A percentile compares a stretch with the other conserved stretches of the same genome.
These are phyloP conservation scores for Cytospora leucostoma DNA, from an alignment of 2,329 filamentous ascomycete genomes.

Conservation along the genomic window DNA sequence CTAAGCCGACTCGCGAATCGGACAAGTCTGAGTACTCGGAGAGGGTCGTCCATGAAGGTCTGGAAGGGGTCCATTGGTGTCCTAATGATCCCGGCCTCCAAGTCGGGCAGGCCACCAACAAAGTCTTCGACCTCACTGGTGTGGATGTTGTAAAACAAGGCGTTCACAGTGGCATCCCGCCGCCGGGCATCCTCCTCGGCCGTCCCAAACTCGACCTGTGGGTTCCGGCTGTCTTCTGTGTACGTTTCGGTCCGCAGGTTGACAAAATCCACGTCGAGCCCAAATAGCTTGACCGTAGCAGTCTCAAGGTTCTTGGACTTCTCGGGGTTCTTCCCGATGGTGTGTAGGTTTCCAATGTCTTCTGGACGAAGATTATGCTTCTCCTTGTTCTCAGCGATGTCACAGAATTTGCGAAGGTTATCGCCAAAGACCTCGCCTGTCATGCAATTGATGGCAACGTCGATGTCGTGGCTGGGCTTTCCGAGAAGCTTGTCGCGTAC, in stretches of 20 bases:
- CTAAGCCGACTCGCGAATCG: slow-evolving; percentile 84
- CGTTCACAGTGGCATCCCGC: slow-evolving; percentile 91
- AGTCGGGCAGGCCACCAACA: slow-evolving; percentile 75
- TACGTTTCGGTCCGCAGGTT: slow-evolving; percentile 94
- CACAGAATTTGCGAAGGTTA: slow-evolving; percentile 68
- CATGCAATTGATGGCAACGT: slow-evolving; percentile 83
- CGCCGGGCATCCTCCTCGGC: slow-evolving; percentile 86
- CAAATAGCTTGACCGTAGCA: slow-evolving; percentile 81
- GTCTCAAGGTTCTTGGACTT: slow-evolving; percentile 97
- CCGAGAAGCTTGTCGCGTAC: slow-evolving; percentile 81
- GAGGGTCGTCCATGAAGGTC: slow-evolving; percentile 91
- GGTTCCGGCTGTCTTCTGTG: slow-evolving; percentile 83
- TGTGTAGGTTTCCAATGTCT: slow-evolving; percentile 76
- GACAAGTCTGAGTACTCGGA: slow-evolving; percentile 83
- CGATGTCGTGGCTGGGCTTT: slow-evolving; percentile 75
- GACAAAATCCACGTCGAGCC: slow-evolving; percentile 89
- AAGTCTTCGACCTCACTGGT: slow-evolving; percentile 81
- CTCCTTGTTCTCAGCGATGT: slow-evolving; percentile 57
- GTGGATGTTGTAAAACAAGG: slow-evolving; percentile 92
- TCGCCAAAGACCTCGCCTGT: slow-evolving; percentile 76
- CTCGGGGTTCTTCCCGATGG: slow-evolving; percentile 88
- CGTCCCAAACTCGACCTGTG: slow-evolving; percentile 90
- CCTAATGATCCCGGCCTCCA: slow-evolving; percentile 71
- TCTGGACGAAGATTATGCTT: slow-evolving; percentile 60
- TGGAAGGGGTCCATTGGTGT: slow-evolving; percentile 87